Evolutionary conservation across 2,329 filamentous ascomycete genomes (phyloP).

Genomic region (Calonectria honghensis): DNA sequence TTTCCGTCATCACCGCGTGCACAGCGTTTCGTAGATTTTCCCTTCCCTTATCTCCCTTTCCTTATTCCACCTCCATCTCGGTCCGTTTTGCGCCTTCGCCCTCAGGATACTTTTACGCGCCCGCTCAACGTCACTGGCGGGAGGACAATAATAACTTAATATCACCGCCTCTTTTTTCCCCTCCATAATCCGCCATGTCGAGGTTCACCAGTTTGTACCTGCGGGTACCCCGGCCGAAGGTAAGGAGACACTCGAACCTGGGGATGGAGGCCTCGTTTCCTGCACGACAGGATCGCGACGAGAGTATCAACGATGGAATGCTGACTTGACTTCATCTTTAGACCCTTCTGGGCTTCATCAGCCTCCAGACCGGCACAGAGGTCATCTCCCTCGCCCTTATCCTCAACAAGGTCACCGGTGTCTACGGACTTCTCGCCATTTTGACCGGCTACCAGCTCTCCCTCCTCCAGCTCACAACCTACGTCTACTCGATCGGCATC

Average conservation of each 20-base stretch:
- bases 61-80: constrained; percentile 8
- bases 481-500: constrained; percentile 87
- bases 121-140: constrained; percentile 9
- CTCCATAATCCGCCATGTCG: constrained; percentile 55
- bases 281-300: neutral
- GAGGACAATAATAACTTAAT: constrained; percentile 31
- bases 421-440: constrained; percentile 92
- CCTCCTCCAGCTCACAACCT: constrained; percentile 90
- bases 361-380: constrained; percentile 89
- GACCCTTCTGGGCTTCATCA: constrained; percentile 91
- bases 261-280: neutral
- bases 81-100: neutral
- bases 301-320: constrained; percentile 24
- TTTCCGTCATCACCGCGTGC: constrained; percentile 50
- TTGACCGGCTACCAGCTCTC: constrained; percentile 91
- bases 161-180: constrained; percentile 29
- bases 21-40: constrained; percentile 39
- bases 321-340: constrained; percentile 61
- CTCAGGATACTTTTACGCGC: constrained; percentile 4
- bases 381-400: constrained; percentile 88
- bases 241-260: constrained; percentile 52
- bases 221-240: constrained; percentile 64
- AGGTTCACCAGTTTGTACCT: constrained; percentile 61
- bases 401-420: constrained; percentile 93
- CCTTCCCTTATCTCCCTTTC: constrained; percentile 28